Base-by-base conservation (phyloP, 306 rosid genomes). In the Parietaria judaica region DNA sequence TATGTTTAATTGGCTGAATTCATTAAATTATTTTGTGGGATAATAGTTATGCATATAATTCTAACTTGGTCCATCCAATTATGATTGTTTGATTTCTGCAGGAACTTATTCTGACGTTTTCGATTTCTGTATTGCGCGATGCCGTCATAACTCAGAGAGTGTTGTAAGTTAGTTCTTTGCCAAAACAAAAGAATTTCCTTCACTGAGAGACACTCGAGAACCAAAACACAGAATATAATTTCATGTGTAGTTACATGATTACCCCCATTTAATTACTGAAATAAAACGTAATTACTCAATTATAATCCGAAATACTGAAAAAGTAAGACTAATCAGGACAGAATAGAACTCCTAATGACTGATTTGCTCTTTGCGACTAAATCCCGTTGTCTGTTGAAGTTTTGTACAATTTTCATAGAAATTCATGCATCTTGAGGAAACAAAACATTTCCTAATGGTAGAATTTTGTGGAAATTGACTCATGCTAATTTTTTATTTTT, bases 81-180 rank as follows among this genome's bases (percentile, higher is more conserved):
- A 36, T 53, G n/a, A 36, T 16, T 1, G 3, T 50, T 39, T 31
- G 12, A 37, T 51, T 58, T 51, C 57, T 8, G 23, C 84, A 91
- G 96, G 92, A 72, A 82, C 76, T 73, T 91, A 85, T 66, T 66
- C 79, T n/a, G 75, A 74, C 75, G 84, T 86, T 49, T 88, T 88
- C 70, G 88, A 91, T 62, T 91, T 80, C 71, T 91, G 98, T 58
- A 74, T 87, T 72, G 95, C 89, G 66, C 81, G 98, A 72, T 91
- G 98, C 64, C 96, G 96, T 60, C 98, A 91, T 77, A 91, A 89
- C 69, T 85, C 98, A 56, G 98, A 85, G 75, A 91, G 98, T 80
- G 98, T 91, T 77, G 98, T 91, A 78, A 80, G 92, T 68, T 51
- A 64, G 31, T 53, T 38, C 63, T 44, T 57, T 16, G 36, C 47